These are phyloP conservation scores for Colletotrichum tropicale DNA, from an alignment of 2,329 filamentous ascomycete species.

Conservation along the genomic window DNA sequence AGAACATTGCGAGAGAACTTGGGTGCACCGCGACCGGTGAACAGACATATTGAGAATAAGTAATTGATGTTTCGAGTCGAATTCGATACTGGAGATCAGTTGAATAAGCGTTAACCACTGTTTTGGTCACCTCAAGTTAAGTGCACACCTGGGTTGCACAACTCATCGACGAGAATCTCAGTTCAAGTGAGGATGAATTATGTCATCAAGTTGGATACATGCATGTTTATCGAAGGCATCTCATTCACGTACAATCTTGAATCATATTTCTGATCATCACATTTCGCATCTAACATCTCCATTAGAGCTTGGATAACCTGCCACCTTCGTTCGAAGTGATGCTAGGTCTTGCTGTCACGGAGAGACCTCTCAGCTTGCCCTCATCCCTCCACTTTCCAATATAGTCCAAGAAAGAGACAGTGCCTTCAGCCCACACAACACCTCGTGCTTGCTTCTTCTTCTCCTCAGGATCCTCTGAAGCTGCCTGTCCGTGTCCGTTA, in stretches of 20 bases:
- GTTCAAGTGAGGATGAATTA: not conserved
- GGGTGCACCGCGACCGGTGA: not conserved
- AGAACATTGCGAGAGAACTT: not conserved
- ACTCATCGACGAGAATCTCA: not conserved
- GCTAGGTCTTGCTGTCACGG: not conserved
- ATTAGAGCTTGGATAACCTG: not conserved
- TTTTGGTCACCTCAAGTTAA: no score
- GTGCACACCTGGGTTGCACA: no score
- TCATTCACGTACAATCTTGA: fast-evolving
- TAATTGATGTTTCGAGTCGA: not conserved
- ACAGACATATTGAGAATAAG: not conserved
- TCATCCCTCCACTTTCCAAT: not conserved
- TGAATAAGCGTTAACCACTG: not conserved
- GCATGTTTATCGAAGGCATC: not conserved
- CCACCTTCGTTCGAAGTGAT: not conserved
- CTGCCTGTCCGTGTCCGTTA: not conserved
- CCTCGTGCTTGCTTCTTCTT: not conserved
- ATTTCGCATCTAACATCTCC: not conserved
- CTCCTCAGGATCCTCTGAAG: not conserved
- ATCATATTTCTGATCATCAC: not conserved
- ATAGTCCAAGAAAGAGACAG: not conserved
- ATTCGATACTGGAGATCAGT: not conserved
- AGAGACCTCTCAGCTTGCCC: not conserved
- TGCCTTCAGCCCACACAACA: not conserved
- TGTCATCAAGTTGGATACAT: not conserved